phyloP scores from a whole-genome alignment of 352 stramenopile genomes.

The Hyphochytrium catenoides region DNA sequence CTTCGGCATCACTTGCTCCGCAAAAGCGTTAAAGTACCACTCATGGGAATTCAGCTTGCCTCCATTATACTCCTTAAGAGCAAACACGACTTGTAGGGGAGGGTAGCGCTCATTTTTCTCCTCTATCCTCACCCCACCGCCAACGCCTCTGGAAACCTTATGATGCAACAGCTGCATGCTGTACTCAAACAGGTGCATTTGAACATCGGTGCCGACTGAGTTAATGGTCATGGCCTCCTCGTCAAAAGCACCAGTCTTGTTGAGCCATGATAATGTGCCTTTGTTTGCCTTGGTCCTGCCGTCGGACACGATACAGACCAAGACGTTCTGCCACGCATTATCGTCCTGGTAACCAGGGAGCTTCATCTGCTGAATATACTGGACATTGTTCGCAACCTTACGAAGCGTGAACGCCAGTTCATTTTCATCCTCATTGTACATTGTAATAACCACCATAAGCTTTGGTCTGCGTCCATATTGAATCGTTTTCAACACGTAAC shows the following conservation, averaged over 20 bases:
- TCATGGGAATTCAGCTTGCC: conserved; percentile 15
- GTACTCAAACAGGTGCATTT: conserved; percentile 9
- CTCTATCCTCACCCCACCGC: no score
- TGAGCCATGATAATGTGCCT: conserved; percentile 6
- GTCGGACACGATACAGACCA: conserved; percentile 7
- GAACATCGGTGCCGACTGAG: conserved; percentile 7
- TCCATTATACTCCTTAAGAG: conserved; percentile 13
- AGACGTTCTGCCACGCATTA: conserved; percentile 8
- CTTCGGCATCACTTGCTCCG: conserved; percentile 13
- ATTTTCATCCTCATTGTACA: conserved; percentile 10
- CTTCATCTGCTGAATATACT: conserved; percentile 6
- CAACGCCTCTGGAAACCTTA: no score
- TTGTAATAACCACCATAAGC: conserved; percentile 10
- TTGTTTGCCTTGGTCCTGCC: conserved; percentile 10
- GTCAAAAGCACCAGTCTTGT: conserved; percentile 7
- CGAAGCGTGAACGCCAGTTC: conserved; percentile 9
- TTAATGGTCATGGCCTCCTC: conserved; percentile 10
- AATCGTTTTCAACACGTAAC: conserved; percentile 6
- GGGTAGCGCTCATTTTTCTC: conserved; percentile 3
- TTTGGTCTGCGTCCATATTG: conserved; percentile 7
- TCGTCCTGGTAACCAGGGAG: conserved; percentile 9
- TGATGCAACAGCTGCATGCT: conserved; percentile 8
- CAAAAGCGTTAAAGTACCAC: conserved; percentile 15
- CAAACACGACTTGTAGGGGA: conserved; percentile 9
- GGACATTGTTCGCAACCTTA: conserved; percentile 9